Evolutionary conservation across 163 green algal genomes (phyloP).

Genomic region (Scenedesmus sp.): DNA sequence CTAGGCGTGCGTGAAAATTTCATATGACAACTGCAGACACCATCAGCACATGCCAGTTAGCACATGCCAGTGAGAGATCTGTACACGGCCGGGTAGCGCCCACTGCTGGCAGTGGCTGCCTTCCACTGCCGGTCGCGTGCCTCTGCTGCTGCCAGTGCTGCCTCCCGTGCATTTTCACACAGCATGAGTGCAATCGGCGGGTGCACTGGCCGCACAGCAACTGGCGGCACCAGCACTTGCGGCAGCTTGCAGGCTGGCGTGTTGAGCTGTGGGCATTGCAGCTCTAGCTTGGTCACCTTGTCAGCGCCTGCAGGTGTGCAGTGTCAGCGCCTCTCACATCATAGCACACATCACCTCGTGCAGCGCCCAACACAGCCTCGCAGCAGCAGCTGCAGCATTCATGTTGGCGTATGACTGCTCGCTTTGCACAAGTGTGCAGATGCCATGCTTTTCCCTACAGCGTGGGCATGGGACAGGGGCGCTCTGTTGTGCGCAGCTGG

Average conservation of each 20-base stretch:
- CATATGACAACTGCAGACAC: background rate
- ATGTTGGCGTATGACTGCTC: background rate
- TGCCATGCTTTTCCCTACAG: background rate
- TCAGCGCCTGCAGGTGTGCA: conserved; percentile 27
- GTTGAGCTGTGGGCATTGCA: conserved; percentile 71
- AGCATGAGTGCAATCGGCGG: conserved; percentile 78
- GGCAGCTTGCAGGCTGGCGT: conserved; percentile 17
- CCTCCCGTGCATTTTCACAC: conserved; percentile 65
- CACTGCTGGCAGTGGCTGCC: conserved; percentile 56
- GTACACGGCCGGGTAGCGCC: conserved; percentile 64
- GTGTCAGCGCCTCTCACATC: background rate
- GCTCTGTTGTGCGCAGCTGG: background rate
- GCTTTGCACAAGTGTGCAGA: background rate
- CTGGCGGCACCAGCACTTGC: background rate
- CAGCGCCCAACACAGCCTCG: no score
- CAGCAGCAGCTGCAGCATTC: background rate
- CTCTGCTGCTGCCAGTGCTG: conserved; percentile 59
- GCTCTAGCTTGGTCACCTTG: conserved; percentile 61
- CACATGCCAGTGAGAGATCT: background rate
- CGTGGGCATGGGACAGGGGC: no score
- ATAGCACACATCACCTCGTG: conserved; percentile 1
- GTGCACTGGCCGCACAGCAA: conserved; percentile 62
- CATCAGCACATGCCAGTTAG: background rate
- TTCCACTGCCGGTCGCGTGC: conserved; percentile 67
- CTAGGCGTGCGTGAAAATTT: background rate